Base-by-base conservation (phyloP, 2,329 filamentous ascomycete species). In the Arthroderma uncinatum region DNA sequence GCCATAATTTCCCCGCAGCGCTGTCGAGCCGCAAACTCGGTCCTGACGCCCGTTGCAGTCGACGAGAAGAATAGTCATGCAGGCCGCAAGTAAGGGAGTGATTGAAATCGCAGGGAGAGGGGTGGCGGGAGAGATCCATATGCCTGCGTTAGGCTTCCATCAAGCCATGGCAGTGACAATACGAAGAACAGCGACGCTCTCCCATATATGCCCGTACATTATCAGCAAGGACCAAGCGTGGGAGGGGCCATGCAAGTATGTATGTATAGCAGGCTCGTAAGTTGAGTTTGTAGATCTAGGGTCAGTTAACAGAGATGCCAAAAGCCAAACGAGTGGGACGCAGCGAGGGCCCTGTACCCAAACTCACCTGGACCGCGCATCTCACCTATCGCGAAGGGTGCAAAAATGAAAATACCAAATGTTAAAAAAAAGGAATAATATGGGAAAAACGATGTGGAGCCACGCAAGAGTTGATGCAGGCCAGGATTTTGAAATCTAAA, bases 261-360 rank as follows among this genome's bases (percentile, higher is more conserved):
- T 48, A 39, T 39, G n/a, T 16, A 16, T 12, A 39, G 14, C n/a
- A 39, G 5, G 8, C 44, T 48, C 44, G 44, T 48, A 48, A 48
- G 44, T 48, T 48, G 44, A 48, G 44, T 48, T 48, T 48, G 44
- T 48, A 48, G 44, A 48, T 48, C 44, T n/a, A 48, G 21, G 44
- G 44, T 5, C 12, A 10, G 44, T 19, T 10, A 10, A 34, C 12
- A 16, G 23, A 33, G 47, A n/a, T 12, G 14, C 10, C 28, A n/a
- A 37, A 53, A 53, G 50, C 30, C 50, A 53, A 53, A 53, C 50
- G 50, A 53, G 50, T 28, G 50, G 50, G 50, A 53, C 50, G 50
- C n/a, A 12, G 28, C 30, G n/a, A n/a, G n/a, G n/a, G n/a, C n/a
- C n/a, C n/a, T n/a, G n/a, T n/a, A n/a, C n/a, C n/a, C n/a, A n/a